Conservation (phyloP, 768 basidiomycete species). For the Mrakia gelida region DNA sequence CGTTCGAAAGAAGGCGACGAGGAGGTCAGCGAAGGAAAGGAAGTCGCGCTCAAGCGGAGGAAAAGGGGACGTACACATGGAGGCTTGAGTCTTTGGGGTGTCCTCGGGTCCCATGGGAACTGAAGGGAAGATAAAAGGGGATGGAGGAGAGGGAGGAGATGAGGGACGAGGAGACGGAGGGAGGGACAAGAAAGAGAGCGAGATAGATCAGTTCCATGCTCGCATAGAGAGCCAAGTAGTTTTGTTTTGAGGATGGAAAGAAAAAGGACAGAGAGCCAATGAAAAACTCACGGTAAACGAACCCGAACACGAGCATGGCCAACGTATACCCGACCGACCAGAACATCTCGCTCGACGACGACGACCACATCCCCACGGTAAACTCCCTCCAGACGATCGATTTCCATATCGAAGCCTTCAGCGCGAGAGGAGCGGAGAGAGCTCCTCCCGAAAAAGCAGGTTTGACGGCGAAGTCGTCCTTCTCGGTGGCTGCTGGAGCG, state of each 20-base stretch:
- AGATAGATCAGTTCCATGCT: neutral
- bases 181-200: neutral
- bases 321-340: neutral
- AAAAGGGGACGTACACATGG: neutral
- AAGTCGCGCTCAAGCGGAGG: neutral
- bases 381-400: conserved; percentile 21
- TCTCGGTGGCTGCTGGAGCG: neutral
- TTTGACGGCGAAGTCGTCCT: conserved; percentile 10
- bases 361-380: neutral
- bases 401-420: neutral
- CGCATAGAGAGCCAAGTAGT: neutral
- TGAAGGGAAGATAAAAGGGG: too few relatives aligned
- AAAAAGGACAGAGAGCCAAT: neutral
- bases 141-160: neutral
- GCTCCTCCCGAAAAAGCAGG: neutral
- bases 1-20: neutral
- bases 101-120: too few relatives aligned
- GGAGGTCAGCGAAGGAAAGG: neutral
- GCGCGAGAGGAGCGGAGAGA: neutral
- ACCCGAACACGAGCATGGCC: conserved; percentile 6
- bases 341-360: neutral
- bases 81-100: neutral
- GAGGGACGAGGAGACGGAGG: too few relatives aligned
- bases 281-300: neutral
- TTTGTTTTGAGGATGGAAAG: too few relatives aligned